phyloP scores from a whole-genome alignment of 305 asterid species.

The Fraxinus sp. region DNA sequence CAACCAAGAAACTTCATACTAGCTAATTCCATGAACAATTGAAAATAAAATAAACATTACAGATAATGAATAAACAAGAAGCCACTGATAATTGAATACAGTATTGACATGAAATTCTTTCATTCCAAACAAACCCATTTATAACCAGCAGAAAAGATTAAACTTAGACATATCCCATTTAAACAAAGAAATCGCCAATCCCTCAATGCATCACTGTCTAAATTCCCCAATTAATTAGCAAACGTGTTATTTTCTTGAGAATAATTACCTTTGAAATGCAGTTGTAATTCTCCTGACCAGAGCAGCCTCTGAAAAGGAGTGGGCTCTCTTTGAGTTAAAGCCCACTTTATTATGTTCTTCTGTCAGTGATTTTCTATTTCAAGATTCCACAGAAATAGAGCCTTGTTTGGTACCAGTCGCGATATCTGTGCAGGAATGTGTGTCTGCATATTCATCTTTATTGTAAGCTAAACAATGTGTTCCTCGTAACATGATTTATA shows the following conservation, averaged over 20 bases:
- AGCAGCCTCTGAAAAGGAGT: slow-evolving; percentile 4
- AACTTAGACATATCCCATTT: background rate
- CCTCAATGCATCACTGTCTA: background rate
- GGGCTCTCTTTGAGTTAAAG: slow-evolving; percentile 35
- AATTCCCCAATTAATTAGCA: slow-evolving; percentile 1
- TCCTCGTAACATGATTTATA: slow-evolving; percentile 24
- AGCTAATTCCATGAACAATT: background rate
- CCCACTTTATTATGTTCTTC: slow-evolving; percentile 19
- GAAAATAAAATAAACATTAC: background rate
- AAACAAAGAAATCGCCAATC: background rate
- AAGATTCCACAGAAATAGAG: too few species aligned
- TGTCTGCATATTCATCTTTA: slow-evolving; percentile 67
- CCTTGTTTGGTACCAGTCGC: too few species aligned
- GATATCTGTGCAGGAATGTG: slow-evolving; percentile 56
- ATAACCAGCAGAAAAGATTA: background rate
- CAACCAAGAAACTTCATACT: background rate
- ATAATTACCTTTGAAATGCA: slow-evolving; percentile 25
- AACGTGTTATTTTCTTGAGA: background rate
- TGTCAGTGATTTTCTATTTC: background rate
- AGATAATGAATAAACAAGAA: background rate
- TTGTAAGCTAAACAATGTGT: slow-evolving; percentile 25
- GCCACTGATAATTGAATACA: background rate
- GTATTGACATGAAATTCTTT: background rate
- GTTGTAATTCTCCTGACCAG: background rate
- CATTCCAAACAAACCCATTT: background rate